Conservation (phyloP, 2,329 filamentous ascomycete genomes). For the Apiospora hydei region DNA sequence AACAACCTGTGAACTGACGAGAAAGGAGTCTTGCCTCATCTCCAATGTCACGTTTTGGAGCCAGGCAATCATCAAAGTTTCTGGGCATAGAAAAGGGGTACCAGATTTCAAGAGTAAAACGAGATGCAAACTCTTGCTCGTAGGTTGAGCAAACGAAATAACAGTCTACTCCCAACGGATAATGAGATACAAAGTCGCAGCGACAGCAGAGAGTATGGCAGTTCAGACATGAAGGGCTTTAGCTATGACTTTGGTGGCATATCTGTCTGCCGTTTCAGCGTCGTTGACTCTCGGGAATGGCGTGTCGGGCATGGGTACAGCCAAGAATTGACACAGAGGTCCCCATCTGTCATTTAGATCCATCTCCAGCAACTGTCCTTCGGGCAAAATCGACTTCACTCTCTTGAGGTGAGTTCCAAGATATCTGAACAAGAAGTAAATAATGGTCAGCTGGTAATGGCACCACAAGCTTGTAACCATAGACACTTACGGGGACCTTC, state of each 20-base stretch:
- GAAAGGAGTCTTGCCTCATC: no score
- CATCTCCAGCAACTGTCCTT: conserved; percentile 42
- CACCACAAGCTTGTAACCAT: background rate
- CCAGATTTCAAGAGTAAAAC: no score
- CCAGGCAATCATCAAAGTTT: no score
- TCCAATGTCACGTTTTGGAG: no score
- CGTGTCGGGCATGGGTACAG: conserved; percentile 40
- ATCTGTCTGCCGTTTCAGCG: background rate
- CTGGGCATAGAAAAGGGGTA: no score
- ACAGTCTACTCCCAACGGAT: no score
- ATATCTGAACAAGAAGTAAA: background rate
- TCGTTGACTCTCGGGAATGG: background rate
- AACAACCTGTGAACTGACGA: no score
- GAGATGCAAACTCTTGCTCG: no score
- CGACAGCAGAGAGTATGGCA: background rate
- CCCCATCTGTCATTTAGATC: conserved; percentile 45
- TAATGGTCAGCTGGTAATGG: background rate
- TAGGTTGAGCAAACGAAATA: background rate
- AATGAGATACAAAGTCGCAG: background rate
- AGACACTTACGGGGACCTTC: background rate
- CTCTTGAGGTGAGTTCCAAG: background rate
- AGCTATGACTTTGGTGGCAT: background rate
- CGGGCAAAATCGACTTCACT: conserved; percentile 35
- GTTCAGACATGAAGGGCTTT: background rate
- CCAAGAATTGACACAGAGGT: conserved; percentile 46